Conservation (phyloP, 805 yeast genomes). For the Lachancea meyersii region DNA sequence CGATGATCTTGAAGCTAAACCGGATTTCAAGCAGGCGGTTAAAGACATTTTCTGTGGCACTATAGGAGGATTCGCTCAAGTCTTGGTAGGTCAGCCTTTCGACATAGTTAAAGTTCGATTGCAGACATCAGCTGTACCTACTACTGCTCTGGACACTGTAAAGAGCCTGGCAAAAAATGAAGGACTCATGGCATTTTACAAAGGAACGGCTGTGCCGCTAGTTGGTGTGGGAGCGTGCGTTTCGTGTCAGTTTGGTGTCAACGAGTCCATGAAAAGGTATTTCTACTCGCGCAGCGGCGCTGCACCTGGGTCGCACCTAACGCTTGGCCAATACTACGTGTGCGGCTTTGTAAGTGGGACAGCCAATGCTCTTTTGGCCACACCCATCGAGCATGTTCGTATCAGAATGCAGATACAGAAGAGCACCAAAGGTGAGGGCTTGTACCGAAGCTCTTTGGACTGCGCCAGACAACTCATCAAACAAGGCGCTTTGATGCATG, state of each 20-base stretch:
- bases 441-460: constrained; percentile 47
- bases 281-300: constrained; percentile 32
- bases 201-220: constrained; percentile 90
- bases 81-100: constrained; percentile 91
- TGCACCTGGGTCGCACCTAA: constrained; percentile 7
- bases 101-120: constrained; percentile 91
- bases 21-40: constrained; percentile 35
- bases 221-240: constrained; percentile 98
- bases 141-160: constrained; percentile 66
- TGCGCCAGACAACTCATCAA: constrained; percentile 44
- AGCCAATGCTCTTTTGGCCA: constrained; percentile 82
- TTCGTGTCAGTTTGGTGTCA: constrained; percentile 90
- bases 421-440: constrained; percentile 32
- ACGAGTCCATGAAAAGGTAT: constrained; percentile 85
- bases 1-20: constrained; percentile 10
- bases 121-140: constrained; percentile 79
- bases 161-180: constrained; percentile 66
- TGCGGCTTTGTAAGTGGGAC: constrained; percentile 92
- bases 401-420: constrained; percentile 79
- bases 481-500: constrained; percentile 64
- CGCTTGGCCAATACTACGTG: constrained; percentile 63
- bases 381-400: constrained; percentile 93
- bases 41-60: constrained; percentile 90
- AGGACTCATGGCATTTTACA: constrained; percentile 81
- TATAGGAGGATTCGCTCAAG: constrained; percentile 93